Evolutionary conservation across 352 stramenopile species (phyloP).

Genomic region (Phytophthora capsici): DNA sequence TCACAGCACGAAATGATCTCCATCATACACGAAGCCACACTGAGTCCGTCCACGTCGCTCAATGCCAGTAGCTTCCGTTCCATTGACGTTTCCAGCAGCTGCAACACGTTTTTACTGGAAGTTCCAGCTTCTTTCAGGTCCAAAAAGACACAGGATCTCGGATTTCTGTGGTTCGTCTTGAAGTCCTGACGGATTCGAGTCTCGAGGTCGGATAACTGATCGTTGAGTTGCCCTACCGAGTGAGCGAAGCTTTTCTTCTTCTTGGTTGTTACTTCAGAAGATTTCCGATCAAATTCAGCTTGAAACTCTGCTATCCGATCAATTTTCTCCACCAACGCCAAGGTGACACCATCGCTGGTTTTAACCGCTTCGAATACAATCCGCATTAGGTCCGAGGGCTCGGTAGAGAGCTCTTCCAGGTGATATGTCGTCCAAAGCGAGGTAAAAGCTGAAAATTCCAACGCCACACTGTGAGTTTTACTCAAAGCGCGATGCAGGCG

Average conservation of each 20-base stretch:
- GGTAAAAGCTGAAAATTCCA: constrained; percentile 36
- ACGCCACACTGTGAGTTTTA: constrained; percentile 2
- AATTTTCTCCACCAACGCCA: constrained; percentile 38
- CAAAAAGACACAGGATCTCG: constrained; percentile 22
- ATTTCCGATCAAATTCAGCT: not conserved
- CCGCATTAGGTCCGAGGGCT: constrained; percentile 14
- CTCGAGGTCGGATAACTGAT: constrained; percentile 13
- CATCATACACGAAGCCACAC: constrained; percentile 66
- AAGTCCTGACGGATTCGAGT: constrained; percentile 31
- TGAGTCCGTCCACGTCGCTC: constrained; percentile 63
- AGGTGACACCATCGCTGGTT: not conserved
- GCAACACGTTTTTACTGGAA: not conserved
- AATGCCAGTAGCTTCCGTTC: constrained; percentile 46
- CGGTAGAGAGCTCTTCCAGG: constrained; percentile 17
- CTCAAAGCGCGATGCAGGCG: constrained; percentile 43
- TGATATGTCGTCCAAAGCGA: constrained; percentile 28
- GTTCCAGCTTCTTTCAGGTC: not conserved
- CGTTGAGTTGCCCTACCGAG: constrained; percentile 23
- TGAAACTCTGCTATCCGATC: constrained; percentile 35
- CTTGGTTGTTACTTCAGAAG: not conserved
- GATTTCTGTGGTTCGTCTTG: constrained; percentile 21
- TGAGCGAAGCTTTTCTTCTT: constrained; percentile 37
- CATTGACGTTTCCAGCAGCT: constrained; percentile 17
- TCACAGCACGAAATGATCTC: constrained; percentile 54
- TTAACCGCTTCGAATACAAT: constrained; percentile 30